A percentile compares a stretch with the other conserved stretches of the same genome.
These are phyloP conservation scores for Olyra latifolia DNA, from an alignment of 176 grass and related monocot species.

Conservation along the genomic window DNA sequence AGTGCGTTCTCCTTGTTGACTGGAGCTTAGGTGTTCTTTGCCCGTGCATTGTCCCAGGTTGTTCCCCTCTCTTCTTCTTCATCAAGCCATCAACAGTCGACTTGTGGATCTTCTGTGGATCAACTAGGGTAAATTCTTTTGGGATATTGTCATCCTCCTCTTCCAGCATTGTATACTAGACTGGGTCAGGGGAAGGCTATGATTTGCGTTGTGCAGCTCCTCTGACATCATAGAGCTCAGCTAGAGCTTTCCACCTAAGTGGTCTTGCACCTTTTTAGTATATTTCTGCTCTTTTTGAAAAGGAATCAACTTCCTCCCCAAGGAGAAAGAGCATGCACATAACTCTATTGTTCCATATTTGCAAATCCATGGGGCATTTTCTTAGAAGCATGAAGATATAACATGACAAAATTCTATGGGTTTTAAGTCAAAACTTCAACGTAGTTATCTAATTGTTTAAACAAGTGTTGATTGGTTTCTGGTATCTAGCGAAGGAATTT, in stretches of 20 bases:
- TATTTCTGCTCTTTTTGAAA: slow-evolving; percentile 74
- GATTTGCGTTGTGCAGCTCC: slow-evolving; percentile 75
- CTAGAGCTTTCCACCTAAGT: slow-evolving; percentile 62
- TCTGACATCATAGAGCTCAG: slow-evolving; percentile 73
- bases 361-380: background rate
- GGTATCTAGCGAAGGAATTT: background rate
- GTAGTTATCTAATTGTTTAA: background rate
- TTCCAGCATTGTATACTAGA: slow-evolving; percentile 72
- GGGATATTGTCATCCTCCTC: slow-evolving; percentile 69
- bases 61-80: slow-evolving; percentile 50
- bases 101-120: slow-evolving; percentile 67
- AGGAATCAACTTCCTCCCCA: slow-evolving; percentile 71
- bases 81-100: slow-evolving; percentile 66
- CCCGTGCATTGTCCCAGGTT: background rate
- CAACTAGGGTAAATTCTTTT: slow-evolving; percentile 63
- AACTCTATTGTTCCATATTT: slow-evolving; percentile 68
- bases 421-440: background rate
- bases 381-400: background rate
- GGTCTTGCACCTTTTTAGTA: slow-evolving; percentile 75
- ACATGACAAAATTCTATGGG: background rate
- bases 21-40: slow-evolving; percentile 15
- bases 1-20: slow-evolving; percentile 51
- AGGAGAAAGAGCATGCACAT: slow-evolving; percentile 67
- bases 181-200: slow-evolving; percentile 79
- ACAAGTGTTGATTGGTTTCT: background rate